Percentiles rank a stretch among this genome's conserved stretches.
phyloP scores from a whole-genome alignment of 805 yeast genomes.

The Metschnikowia cubensis region DNA sequence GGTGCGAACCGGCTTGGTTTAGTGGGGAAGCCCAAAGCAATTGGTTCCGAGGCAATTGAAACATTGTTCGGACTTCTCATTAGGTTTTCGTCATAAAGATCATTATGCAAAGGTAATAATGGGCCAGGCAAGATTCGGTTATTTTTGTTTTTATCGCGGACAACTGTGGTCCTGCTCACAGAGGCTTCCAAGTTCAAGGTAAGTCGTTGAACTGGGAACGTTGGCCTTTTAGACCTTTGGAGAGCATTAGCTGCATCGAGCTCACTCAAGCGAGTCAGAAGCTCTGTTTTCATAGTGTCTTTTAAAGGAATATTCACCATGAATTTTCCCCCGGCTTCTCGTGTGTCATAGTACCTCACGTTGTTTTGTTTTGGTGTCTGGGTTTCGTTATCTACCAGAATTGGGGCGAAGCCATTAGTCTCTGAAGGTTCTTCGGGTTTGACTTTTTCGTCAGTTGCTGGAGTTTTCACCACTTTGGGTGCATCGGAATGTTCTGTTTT shows the following conservation, averaged over 20 bases:
- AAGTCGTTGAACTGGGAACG: neutral
- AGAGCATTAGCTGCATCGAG: constrained; percentile 3
- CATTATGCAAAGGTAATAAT: constrained; percentile 31
- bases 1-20: constrained; percentile 26
- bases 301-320: neutral
- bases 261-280: neutral
- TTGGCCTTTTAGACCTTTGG: neutral
- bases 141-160: constrained; percentile 25
- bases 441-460: neutral
- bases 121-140: constrained; percentile 40
- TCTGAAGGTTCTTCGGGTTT: neutral
- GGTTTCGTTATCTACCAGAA: neutral
- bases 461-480: neutral
- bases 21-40: constrained; percentile 35
- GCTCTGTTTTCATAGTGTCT: neutral
- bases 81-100: constrained; percentile 36
- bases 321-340: neutral
- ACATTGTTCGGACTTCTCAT: constrained; percentile 18
- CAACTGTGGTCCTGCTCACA: constrained; percentile 29
- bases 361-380: neutral
- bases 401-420: neutral
- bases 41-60: constrained; percentile 19
- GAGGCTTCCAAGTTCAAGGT: neutral
- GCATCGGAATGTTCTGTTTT: neutral
- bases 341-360: neutral